These are phyloP conservation scores for Ophiostoma himal-ulmi DNA, from an alignment of 2,329 filamentous ascomycete species.

Conservation along the genomic window DNA sequence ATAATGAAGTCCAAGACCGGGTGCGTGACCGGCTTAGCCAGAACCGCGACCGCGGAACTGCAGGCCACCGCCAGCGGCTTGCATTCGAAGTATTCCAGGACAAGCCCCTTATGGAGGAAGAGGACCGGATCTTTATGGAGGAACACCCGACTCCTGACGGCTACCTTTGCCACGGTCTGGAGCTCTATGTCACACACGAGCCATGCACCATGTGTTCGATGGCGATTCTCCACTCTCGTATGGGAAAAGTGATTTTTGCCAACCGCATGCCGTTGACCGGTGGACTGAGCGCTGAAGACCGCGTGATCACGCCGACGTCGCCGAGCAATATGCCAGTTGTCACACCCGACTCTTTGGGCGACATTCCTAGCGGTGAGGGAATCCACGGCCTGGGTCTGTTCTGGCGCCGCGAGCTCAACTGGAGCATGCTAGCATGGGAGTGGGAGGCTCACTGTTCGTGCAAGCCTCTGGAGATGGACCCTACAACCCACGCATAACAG, in stretches of 20 bases:
- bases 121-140: constrained; percentile 55
- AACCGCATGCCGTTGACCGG: constrained; percentile 74
- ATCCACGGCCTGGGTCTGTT: constrained; percentile 59
- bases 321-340: background rate
- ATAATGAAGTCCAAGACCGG: constrained; percentile 26
- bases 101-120: constrained; percentile 60
- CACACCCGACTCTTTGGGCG: background rate
- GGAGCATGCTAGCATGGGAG: constrained; percentile 78
- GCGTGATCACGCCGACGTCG: constrained; percentile 33
- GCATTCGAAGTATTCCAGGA: constrained; percentile 62
- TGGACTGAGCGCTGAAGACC: constrained; percentile 72
- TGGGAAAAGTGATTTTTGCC: constrained; percentile 77
- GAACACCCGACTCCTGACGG: constrained; percentile 67
- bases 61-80: constrained; percentile 36
- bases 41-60: constrained; percentile 26
- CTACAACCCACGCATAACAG: constrained; percentile 26
- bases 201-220: constrained; percentile 96
- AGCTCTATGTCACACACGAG: constrained; percentile 92
- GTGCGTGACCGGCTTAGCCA: constrained; percentile 27
- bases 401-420: constrained; percentile 74
- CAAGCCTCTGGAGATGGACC: constrained; percentile 29
- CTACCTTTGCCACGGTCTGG: constrained; percentile 89
- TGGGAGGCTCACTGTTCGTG: constrained; percentile 49
- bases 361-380: constrained; percentile 19
- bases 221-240: constrained; percentile 90